phyloP scores from a whole-genome alignment of 2,329 filamentous ascomycete genomes.

The Blastomyces silverae region DNA sequence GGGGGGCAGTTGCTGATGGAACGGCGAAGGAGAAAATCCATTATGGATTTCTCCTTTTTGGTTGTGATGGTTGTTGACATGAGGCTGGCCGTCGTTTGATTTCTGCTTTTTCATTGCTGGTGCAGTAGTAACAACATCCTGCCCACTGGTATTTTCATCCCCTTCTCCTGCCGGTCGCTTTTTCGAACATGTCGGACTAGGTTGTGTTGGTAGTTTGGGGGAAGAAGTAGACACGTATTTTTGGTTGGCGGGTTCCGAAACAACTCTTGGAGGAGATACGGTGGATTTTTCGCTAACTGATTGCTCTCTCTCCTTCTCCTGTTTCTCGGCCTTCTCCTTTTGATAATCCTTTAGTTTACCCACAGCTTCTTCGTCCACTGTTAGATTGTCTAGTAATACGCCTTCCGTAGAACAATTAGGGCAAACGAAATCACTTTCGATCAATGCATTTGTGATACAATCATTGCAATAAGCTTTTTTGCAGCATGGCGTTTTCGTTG shows the following conservation, averaged over 20 bases:
- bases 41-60: conserved; percentile 17
- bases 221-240: not conserved
- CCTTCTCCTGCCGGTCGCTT: conserved; percentile 78
- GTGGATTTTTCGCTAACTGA: conserved; percentile 18
- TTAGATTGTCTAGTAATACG: conserved; percentile 86
- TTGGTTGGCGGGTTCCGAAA: conserved; percentile 21
- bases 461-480: conserved; percentile 98
- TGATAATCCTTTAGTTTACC: conserved; percentile 72
- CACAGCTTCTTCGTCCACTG: conserved; percentile 69
- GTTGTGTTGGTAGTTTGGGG: conserved; percentile 28
- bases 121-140: conserved; percentile 36
- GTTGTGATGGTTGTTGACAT: not conserved
- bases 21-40: conserved; percentile 24
- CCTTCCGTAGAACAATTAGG: conserved; percentile 85
- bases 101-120: conserved; percentile 40
- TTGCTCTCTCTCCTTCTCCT: conserved; percentile 32
- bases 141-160: conserved; percentile 52
- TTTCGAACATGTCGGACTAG: conserved; percentile 48
- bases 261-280: conserved; percentile 16
- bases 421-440: conserved; percentile 96
- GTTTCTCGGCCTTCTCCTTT: conserved; percentile 46
- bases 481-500: conserved; percentile 98
- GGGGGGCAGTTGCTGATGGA: conserved; percentile 35
- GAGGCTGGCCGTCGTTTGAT: conserved; percentile 34
- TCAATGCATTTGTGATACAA: conserved; percentile 97